Conservation (phyloP, 441 rosid genomes). For the Croton setiger region DNA sequence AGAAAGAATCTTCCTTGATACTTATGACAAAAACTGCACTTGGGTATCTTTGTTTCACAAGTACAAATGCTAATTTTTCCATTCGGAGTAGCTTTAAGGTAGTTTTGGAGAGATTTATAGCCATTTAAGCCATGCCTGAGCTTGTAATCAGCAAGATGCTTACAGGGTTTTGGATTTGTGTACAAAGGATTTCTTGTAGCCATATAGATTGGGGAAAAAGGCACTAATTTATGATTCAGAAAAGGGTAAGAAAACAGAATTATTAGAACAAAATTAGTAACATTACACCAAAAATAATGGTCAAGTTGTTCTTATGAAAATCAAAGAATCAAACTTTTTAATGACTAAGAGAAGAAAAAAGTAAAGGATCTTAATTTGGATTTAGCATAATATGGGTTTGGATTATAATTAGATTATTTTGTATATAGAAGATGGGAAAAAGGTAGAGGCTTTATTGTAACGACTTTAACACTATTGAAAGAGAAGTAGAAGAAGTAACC, state of each 20-base stretch:
- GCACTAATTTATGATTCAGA: constrained; percentile 10
- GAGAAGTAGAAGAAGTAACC: constrained; percentile 3
- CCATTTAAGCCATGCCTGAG: constrained; percentile 52
- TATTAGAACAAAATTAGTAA: constrained; percentile 8
- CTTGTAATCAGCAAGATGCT: constrained; percentile 76
- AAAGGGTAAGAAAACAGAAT: neutral
- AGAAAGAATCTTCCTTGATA: constrained; percentile 49
- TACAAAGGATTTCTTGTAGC: constrained; percentile 42
- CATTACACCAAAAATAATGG: constrained; percentile 3
- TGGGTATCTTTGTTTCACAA: constrained; percentile 39
- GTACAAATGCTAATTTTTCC: constrained; percentile 47
- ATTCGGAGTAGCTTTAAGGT: constrained; percentile 40
- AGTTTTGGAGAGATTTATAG: constrained; percentile 46
- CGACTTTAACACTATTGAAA: constrained; percentile 12
- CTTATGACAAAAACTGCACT: constrained; percentile 60
- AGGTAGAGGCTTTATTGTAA: neutral
- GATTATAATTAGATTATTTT: constrained; percentile 9
- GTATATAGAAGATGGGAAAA: neutral
- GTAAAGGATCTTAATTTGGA: constrained; percentile 6
- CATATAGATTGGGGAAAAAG: constrained; percentile 34
- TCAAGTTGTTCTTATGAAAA: neutral
- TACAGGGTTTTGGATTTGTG: constrained; percentile 60
- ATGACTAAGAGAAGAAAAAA: constrained; percentile 1
- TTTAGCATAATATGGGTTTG: constrained; percentile 13
- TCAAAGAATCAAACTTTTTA: constrained; percentile 11